These are phyloP conservation scores for Fagopyrum tataricum DNA, from an alignment of 148 eudicot genomes.

Conservation along the genomic window DNA sequence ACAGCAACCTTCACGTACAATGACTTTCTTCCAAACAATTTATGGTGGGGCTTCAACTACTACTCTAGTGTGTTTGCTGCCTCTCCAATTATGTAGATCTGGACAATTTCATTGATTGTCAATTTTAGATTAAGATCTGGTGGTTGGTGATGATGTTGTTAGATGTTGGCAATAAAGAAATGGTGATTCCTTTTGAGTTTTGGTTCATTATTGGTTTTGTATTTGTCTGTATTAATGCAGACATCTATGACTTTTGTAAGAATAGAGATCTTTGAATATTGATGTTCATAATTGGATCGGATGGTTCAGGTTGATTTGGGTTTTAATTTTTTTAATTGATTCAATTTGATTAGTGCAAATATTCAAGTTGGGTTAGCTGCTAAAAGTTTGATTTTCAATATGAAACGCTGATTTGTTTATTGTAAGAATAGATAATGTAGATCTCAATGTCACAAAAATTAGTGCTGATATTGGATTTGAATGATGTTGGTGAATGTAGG, in stretches of 20 bases:
- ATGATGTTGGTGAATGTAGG: constrained; percentile 12
- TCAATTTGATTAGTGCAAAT: too few species aligned
- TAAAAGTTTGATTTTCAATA: background rate
- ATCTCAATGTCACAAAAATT: background rate
- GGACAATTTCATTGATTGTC: constrained; percentile 14
- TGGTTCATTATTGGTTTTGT: constrained; percentile 6
- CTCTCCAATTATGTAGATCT: constrained; percentile 24
- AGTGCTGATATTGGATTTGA: background rate
- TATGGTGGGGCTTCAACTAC: constrained; percentile 50
- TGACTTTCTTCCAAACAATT: constrained; percentile 29
- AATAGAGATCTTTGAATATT: background rate
- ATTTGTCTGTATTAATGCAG: constrained; percentile 9
- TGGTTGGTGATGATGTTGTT: background rate
- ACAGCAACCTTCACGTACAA: constrained; percentile 37
- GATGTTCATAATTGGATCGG: background rate
- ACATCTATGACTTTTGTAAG: background rate
- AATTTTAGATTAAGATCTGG: background rate
- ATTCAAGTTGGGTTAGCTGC: constrained; percentile 2
- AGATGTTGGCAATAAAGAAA: constrained; percentile 1
- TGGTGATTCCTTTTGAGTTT: constrained; percentile 2
- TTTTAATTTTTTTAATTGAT: background rate
- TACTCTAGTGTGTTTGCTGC: constrained; percentile 36
- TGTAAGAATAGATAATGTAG: background rate
- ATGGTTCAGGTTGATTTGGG: background rate
- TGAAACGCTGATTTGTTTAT: background rate